Evolutionary conservation across 805 yeast species (phyloP).

Genomic region (Hanseniaspora hatyaiensis): DNA sequence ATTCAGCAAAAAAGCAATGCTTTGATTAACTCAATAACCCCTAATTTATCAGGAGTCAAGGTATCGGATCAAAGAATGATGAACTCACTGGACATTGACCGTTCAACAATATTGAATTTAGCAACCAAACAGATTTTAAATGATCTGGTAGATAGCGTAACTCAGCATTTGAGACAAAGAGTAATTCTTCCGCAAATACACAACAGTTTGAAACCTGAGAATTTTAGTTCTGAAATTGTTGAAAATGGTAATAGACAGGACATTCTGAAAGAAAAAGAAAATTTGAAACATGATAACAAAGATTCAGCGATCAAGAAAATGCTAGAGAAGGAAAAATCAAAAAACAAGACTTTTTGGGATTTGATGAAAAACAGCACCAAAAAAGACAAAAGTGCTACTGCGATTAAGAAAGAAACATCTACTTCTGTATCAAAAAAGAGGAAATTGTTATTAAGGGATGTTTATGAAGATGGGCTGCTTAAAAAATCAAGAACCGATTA

Average conservation of each 20-base stretch:
- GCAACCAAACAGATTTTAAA: not conserved
- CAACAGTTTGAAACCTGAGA: conserved; percentile 6
- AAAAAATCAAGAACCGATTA: not conserved
- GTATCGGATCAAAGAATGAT: not conserved
- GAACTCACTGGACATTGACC: not conserved
- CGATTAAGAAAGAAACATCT: not conserved
- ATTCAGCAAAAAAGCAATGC: not conserved
- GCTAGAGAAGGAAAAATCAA: not conserved
- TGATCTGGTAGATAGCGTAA: conserved; percentile 2
- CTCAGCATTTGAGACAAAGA: conserved; percentile 8
- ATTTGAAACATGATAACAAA: not conserved
- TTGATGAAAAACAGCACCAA: not conserved
- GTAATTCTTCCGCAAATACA: conserved; percentile 7
- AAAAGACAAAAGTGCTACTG: not conserved
- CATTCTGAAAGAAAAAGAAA: not conserved
- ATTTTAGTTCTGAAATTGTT: conserved; percentile 16
- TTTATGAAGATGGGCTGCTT: not conserved
- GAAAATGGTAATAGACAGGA: not conserved
- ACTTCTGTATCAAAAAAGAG: conserved; percentile 6
- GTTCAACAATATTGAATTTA: not conserved
- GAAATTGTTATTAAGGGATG: not conserved
- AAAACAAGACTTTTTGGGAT: conserved; percentile 14
- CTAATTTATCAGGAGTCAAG: too few relatives aligned
- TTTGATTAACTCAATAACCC: conserved; percentile 2
- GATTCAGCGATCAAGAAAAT: not conserved